Evolutionary conservation across 176 grass and related monocot species (phyloP).

Genomic region (Otatea glauca): DNA sequence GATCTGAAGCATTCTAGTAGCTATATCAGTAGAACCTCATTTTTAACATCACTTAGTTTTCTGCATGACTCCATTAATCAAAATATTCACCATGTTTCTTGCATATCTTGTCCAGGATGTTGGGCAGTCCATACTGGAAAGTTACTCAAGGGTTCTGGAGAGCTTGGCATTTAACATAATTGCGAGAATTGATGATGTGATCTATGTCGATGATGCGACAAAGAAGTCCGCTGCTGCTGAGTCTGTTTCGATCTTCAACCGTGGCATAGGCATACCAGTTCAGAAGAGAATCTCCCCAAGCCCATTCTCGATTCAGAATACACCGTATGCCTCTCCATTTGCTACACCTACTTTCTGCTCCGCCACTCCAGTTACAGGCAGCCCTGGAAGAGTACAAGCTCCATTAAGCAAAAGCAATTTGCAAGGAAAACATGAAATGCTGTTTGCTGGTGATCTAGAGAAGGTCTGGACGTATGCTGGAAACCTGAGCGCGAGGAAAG

Average conservation of each 20-base stretch:
- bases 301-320: constrained; percentile 89
- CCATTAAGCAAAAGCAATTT: constrained; percentile 50
- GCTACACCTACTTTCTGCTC: constrained; percentile 83
- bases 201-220: constrained; percentile 83
- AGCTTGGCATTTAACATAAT: constrained; percentile 94
- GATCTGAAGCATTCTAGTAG: background rate
- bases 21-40: background rate
- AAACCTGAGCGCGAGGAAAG: constrained; percentile 76
- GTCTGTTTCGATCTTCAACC: constrained; percentile 73
- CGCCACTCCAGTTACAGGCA: constrained; percentile 68
- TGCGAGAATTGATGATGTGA: constrained; percentile 87
- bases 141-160: constrained; percentile 95
- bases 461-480: constrained; percentile 88
- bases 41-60: background rate
- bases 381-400: constrained; percentile 65
- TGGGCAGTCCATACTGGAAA: constrained; percentile 95
- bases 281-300: constrained; percentile 87
- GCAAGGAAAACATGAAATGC: constrained; percentile 44
- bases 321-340: constrained; percentile 82
- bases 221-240: constrained; percentile 70
- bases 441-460: constrained; percentile 65
- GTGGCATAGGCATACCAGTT: constrained; percentile 63
- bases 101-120: constrained; percentile 75
- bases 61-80: background rate
- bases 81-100: constrained; percentile 17